A percentile compares a stretch with the other conserved stretches of the same genome.
Conservation (phyloP, 352 stramenopile species). For the Globisporangium yorkense region DNA sequence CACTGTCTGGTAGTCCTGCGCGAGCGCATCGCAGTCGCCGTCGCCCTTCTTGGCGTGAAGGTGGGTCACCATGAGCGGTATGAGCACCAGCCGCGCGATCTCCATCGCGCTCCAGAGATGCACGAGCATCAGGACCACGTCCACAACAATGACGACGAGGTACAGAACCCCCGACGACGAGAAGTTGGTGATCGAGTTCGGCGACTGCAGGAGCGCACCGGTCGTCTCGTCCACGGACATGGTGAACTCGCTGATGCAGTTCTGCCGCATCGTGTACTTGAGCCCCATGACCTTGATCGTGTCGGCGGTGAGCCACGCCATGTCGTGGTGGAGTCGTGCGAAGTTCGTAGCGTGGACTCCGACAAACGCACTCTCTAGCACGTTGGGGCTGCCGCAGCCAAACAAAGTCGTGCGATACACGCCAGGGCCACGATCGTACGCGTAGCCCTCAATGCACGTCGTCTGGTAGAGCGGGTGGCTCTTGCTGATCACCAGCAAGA, state of each 20-base stretch:
- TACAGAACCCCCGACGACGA: constrained; percentile 51
- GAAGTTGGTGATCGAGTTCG: constrained; percentile 28
- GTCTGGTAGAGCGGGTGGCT: constrained; percentile 30
- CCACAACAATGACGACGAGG: constrained; percentile 29
- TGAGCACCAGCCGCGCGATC: constrained; percentile 24
- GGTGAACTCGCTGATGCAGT: constrained; percentile 28
- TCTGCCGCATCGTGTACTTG: constrained; percentile 44
- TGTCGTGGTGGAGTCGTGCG: constrained; percentile 22
- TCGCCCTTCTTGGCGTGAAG: not conserved
- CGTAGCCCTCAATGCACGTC: constrained; percentile 41
- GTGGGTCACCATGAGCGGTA: constrained; percentile 9
- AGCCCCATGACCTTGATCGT: constrained; percentile 45
- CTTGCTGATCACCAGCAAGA: constrained; percentile 41
- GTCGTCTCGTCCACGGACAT: constrained; percentile 10
- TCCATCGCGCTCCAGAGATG: constrained; percentile 30
- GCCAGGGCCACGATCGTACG: constrained; percentile 15
- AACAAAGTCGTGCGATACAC: constrained; percentile 24
- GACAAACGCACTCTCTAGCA: constrained; percentile 31
- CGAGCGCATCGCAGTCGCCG: constrained; percentile 2
- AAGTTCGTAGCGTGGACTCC: constrained; percentile 32
- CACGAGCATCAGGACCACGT: constrained; percentile 26
- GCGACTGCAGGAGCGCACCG: constrained; percentile 18
- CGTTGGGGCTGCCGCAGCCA: constrained; percentile 40
- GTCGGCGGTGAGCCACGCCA: constrained; percentile 40
- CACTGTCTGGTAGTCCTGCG: constrained; percentile 26